Evolutionary conservation across 345 rosid genomes (phyloP).

Genomic region (Gossypioides kirkii): DNA sequence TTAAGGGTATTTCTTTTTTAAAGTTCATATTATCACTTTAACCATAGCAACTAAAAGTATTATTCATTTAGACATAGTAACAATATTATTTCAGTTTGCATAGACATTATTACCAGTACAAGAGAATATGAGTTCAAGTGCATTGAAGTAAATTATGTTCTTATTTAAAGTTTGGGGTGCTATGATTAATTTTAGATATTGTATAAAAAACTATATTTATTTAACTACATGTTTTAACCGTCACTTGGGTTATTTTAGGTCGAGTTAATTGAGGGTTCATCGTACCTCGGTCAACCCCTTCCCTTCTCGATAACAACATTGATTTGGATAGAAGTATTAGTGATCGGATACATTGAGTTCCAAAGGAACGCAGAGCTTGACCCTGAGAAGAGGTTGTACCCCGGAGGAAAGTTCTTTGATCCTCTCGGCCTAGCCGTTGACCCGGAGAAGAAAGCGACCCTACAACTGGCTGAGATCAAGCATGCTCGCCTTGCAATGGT

Average conservation of each 20-base stretch:
- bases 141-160: no score
- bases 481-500: constrained; percentile 99
- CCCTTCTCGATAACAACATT: constrained; percentile 78
- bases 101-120: no score
- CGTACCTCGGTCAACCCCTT: constrained; percentile 86
- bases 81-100: no score
- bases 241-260: constrained; percentile 42
- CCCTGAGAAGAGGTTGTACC: constrained; percentile 88
- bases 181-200: no score
- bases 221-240: no score
- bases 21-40: no score
- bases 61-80: no score
- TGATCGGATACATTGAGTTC: constrained; percentile 91
- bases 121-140: no score
- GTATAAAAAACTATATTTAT: no score
- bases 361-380: constrained; percentile 88
- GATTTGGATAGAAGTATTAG: constrained; percentile 83
- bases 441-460: constrained; percentile 84
- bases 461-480: constrained; percentile 96
- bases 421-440: constrained; percentile 83
- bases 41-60: no score
- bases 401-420: constrained; percentile 80
- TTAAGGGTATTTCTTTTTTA: no score
- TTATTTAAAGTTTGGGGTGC: no score
- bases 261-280: constrained; percentile 86